phyloP scores from a whole-genome alignment of 208 protist species.

The Leishmania tropica region DNA sequence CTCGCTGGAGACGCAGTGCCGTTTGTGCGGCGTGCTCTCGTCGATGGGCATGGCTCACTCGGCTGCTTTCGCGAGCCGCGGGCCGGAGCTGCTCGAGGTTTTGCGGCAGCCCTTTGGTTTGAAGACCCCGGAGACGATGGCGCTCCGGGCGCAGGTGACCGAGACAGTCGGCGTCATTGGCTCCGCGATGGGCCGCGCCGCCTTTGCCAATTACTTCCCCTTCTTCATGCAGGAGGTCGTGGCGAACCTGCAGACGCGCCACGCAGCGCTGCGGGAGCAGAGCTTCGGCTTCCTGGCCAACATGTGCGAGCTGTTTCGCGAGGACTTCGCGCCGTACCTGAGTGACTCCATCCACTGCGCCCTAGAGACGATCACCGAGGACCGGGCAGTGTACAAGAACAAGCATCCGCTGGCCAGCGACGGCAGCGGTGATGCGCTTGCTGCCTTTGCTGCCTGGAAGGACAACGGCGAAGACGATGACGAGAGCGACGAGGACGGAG shows the following conservation, averaged over 20 bases:
- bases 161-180: slow-evolving; percentile 83
- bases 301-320: slow-evolving; percentile 73
- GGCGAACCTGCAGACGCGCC: slow-evolving; percentile 54
- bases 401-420: slow-evolving; percentile 64
- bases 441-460: slow-evolving; percentile 26
- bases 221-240: slow-evolving; percentile 76
- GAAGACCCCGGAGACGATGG: slow-evolving; percentile 53
- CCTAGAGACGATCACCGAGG: slow-evolving; percentile 66
- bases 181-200: slow-evolving; percentile 69
- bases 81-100: slow-evolving; percentile 61
- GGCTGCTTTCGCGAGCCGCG: slow-evolving; percentile 54
- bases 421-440: slow-evolving; percentile 14
- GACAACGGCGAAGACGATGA: slow-evolving; percentile 27
- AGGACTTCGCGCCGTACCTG: slow-evolving; percentile 67
- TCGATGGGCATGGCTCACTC: slow-evolving; percentile 75
- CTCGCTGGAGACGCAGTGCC: slow-evolving; percentile 72
- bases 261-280: slow-evolving; percentile 74
- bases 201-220: slow-evolving; percentile 65
- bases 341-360: slow-evolving; percentile 65
- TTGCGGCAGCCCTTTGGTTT: slow-evolving; percentile 62
- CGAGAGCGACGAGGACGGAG: slow-evolving; percentile 41
- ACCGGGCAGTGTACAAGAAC: slow-evolving; percentile 62
- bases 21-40: slow-evolving; percentile 73
- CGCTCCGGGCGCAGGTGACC: slow-evolving; percentile 78
- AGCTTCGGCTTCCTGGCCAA: slow-evolving; percentile 87